phyloP scores from a whole-genome alignment of 2,329 filamentous ascomycete species.

The Phoma sp. region DNA sequence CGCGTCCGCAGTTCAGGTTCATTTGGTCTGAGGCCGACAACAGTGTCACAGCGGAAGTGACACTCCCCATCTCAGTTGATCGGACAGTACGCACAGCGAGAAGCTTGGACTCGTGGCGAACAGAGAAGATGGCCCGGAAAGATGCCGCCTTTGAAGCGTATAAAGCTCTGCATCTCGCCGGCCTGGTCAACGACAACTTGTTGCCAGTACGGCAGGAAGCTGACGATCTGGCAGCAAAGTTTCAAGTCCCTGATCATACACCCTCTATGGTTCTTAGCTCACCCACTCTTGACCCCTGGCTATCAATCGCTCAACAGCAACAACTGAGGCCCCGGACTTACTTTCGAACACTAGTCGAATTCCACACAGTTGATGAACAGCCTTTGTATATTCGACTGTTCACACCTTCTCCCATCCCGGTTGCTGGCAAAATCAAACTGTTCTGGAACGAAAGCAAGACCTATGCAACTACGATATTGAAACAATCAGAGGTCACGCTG shows the following conservation, averaged over 20 bases:
- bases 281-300: conserved; percentile 43
- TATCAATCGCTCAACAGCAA: conserved; percentile 21
- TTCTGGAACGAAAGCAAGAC: conserved; percentile 42
- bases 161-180: conserved; percentile 69
- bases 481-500: conserved; percentile 17
- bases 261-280: conserved; percentile 37
- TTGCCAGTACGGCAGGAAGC: conserved; percentile 64
- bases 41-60: conserved; percentile 65
- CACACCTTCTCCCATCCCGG: conserved; percentile 30
- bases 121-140: conserved; percentile 75
- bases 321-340: conserved; percentile 24
- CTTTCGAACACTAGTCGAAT: conserved; percentile 28
- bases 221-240: conserved; percentile 28
- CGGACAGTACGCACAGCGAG: conserved; percentile 62
- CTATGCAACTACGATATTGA: conserved; percentile 28
- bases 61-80: conserved; percentile 76
- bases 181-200: conserved; percentile 79
- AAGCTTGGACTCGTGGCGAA: conserved; percentile 68
- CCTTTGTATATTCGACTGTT: conserved; percentile 33
- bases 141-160: conserved; percentile 88
- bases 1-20: conserved; percentile 72
- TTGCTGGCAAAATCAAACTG: conserved; percentile 28
- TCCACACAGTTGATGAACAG: conserved; percentile 19
- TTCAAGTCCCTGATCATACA: conserved; percentile 33
- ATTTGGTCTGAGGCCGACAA: conserved; percentile 43